Conservation (phyloP, 2,329 filamentous ascomycete genomes). For the Sarocladium oryzae region DNA sequence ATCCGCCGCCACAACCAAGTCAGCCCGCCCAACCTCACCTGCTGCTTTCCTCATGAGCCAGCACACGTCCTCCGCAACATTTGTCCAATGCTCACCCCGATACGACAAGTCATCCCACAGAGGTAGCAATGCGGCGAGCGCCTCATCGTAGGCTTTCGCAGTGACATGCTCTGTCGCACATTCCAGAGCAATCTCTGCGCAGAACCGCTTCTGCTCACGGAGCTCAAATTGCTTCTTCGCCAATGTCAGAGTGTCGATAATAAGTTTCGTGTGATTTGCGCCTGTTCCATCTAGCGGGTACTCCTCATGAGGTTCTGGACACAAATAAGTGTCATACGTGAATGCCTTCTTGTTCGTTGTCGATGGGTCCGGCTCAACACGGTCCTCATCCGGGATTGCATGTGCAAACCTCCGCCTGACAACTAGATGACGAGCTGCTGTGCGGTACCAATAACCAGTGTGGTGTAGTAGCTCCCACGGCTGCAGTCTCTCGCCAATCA, state of each 20-base stretch:
- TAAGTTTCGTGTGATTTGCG: conserved; percentile 48
- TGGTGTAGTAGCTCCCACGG: conserved; percentile 62
- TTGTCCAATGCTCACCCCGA: conserved; percentile 52
- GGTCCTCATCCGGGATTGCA: conserved; percentile 52
- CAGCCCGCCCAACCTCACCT: conserved; percentile 41
- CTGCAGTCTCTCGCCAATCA: conserved; percentile 50
- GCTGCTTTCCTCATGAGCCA: conserved; percentile 57
- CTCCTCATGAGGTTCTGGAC: conserved; percentile 56
- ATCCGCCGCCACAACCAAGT: conserved; percentile 54
- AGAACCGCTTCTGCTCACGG: conserved; percentile 45
- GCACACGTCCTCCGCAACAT: conserved; percentile 52
- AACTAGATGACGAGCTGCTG: conserved; percentile 51
- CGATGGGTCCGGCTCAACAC: conserved; percentile 42
- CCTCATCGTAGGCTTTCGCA: conserved; percentile 44
- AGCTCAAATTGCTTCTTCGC: conserved; percentile 49
- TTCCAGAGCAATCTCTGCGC: conserved; percentile 51
- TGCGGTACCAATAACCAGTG: conserved; percentile 59
- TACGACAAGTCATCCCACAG: conserved; percentile 53
- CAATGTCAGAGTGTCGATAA: conserved; percentile 44
- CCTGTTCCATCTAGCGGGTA: conserved; percentile 44
- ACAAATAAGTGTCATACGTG: conserved; percentile 60
- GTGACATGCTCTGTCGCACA: conserved; percentile 49
- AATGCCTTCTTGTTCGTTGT: conserved; percentile 42
- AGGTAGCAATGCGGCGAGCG: conserved; percentile 46
- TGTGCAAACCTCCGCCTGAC: conserved; percentile 47